phyloP scores from a whole-genome alignment of 345 rosid species.

The Ricinus communis region DNA sequence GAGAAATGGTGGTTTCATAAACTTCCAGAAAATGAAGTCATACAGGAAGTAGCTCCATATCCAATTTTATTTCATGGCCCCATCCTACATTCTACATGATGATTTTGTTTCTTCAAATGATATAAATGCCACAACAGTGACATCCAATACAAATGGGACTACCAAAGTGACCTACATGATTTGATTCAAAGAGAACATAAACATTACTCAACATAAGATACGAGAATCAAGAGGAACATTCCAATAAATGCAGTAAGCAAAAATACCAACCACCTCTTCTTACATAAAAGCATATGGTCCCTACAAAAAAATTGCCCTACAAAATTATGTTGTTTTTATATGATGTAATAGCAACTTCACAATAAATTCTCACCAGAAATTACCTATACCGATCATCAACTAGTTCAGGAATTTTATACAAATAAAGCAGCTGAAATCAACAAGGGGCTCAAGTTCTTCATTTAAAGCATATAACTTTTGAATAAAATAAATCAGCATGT shows the following conservation, averaged over 20 bases:
- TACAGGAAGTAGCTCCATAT: background rate
- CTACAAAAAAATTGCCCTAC: slow-evolving; percentile 20
- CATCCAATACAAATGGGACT: slow-evolving; percentile 19
- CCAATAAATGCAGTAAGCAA: slow-evolving; percentile 15
- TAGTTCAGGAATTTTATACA: background rate
- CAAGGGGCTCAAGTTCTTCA: too few species aligned
- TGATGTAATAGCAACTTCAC: slow-evolving; percentile 22
- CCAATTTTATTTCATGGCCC: background rate
- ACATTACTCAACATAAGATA: slow-evolving; percentile 9
- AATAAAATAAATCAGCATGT: background rate
- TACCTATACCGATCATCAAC: too few species aligned
- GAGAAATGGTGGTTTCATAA: background rate
- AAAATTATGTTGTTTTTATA: slow-evolving; percentile 10
- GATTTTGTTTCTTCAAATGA: slow-evolving; percentile 1
- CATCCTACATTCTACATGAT: background rate
- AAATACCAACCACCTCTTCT: slow-evolving; percentile 19
- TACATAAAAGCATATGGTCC: slow-evolving; percentile 25
- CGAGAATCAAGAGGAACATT: slow-evolving; percentile 14
- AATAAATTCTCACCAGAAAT: slow-evolving; percentile 15
- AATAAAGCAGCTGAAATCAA: too few species aligned
- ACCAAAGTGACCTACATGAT: slow-evolving; percentile 11
- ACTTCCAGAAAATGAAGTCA: slow-evolving; percentile 3
- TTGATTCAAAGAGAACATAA: background rate
- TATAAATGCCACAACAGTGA: slow-evolving; percentile 12
- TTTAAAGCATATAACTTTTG: too few species aligned